Evolutionary conservation across 306 rosid species (phyloP), one percentile per base, ranked within the genome.

Genomic region (Ceratonia siliqua): DNA sequence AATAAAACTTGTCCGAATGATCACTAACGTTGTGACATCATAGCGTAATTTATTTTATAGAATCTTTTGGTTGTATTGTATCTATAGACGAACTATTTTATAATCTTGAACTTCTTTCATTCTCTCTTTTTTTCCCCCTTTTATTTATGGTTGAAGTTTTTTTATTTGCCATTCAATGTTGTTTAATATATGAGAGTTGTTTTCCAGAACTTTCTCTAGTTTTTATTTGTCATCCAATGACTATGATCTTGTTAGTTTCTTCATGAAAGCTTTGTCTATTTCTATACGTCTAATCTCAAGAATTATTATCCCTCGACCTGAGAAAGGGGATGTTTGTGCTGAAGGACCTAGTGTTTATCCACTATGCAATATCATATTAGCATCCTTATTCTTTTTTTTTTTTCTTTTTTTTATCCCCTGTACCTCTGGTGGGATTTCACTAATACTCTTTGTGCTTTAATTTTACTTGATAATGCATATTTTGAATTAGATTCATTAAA

Each of bases 361-460:
- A 33, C 25, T 25, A 15, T 62, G 38, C 1, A 59, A 48, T 27
- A 41, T 30, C 46, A 36, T 39, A 17, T 72, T 13, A 52, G 25
- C 35, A 38, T 50, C 38, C 25, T 53, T 30, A 12, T 59, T 49
- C 15, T 38, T 50, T 28, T 3, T 8, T 3, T 3, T 11, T 3
- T 25, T 1, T 7, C 12, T 78, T 59, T 52, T 57, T 62, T 48
- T 48, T 22, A 21, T 55, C 82, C 71, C 45, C 76, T 49, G 55
- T 59, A 58, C 41, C 9, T 6, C 3, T 72, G 55, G 41, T 56
- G 43, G 62, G 43, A n/a, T 72, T 56, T 42, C 33, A 18, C 35
- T 32, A 32, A 72, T 39, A 4, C 28, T 53, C 38, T 17, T 0
- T 17, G 4, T 20, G 14, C 69, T 68, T 45, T 39, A 68, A 24